Conservation (phyloP, 2,329 filamentous ascomycete species). For the Neonectria ditissima region DNA sequence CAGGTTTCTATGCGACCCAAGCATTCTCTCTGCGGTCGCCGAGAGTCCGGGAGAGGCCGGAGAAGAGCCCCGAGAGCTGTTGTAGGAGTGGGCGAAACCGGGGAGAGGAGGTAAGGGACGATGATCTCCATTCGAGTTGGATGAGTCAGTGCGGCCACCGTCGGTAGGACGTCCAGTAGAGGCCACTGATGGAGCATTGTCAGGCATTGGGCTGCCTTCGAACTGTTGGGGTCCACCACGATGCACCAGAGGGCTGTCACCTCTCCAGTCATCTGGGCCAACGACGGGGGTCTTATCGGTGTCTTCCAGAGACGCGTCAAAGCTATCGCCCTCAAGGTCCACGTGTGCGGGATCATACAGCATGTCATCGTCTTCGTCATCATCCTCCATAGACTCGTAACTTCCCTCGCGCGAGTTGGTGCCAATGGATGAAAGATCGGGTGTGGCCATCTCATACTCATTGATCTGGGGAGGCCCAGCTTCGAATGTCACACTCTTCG, state of each 20-base stretch:
- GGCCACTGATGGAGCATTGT: constrained; percentile 56
- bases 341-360: constrained; percentile 65
- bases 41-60: constrained; percentile 73
- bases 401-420: constrained; percentile 93
- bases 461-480: constrained; percentile 93
- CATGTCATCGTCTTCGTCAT: constrained; percentile 75
- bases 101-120: constrained; percentile 90
- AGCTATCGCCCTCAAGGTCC: constrained; percentile 79
- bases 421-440: constrained; percentile 91
- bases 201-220: constrained; percentile 76
- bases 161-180: constrained; percentile 66
- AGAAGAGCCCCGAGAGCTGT: constrained; percentile 59
- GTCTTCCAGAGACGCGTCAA: constrained; percentile 94
- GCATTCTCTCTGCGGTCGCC: constrained; percentile 78
- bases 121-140: constrained; percentile 82
- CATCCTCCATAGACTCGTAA: constrained; percentile 85
- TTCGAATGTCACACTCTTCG: constrained; percentile 98
- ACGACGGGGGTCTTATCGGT: constrained; percentile 98
- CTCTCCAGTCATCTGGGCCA: constrained; percentile 95
- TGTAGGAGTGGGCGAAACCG: constrained; percentile 60
- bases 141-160: constrained; percentile 76
- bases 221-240: constrained; percentile 57
- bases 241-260: constrained; percentile 67
- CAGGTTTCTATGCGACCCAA: constrained; percentile 74
- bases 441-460: constrained; percentile 98